phyloP scores from a whole-genome alignment of 495 filamentous ascomycete genomes.

The Letharia columbiana region DNA sequence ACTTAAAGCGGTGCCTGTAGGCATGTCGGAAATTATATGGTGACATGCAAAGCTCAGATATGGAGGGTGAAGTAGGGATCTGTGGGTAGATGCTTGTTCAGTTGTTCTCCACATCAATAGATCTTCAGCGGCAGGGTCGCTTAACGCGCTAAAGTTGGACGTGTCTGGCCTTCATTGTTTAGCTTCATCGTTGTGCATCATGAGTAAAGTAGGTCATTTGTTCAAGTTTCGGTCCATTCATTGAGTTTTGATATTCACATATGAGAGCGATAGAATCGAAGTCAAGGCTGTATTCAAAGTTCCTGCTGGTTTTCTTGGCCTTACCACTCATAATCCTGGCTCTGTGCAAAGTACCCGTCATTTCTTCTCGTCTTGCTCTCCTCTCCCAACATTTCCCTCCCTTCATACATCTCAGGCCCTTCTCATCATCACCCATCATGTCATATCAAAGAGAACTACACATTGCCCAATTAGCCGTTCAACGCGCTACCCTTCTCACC shows the following conservation, averaged over 20 bases:
- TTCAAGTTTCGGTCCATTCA: too few species aligned
- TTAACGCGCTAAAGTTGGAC: neutral
- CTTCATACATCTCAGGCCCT: conserved; percentile 3
- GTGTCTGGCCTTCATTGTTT: conserved; percentile 31
- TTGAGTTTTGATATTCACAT: too few species aligned
- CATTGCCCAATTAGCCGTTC: conserved; percentile 84
- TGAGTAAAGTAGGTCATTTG: too few species aligned
- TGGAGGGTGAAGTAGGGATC: neutral
- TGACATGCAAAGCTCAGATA: neutral
- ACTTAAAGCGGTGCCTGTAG: conserved; percentile 38
- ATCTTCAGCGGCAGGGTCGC: conserved; percentile 3
- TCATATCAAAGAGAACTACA: conserved; percentile 72
- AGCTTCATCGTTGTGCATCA: too few species aligned
- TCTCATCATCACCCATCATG: conserved; percentile 32
- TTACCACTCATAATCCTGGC: conserved; percentile 42
- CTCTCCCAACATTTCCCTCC: conserved; percentile 32
- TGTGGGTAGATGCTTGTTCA: too few species aligned
- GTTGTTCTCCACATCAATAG: conserved; percentile 1
- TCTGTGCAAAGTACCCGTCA: conserved; percentile 26
- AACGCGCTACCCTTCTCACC: conserved; percentile 79
- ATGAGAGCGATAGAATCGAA: too few species aligned
- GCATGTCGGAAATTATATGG: conserved; percentile 33
- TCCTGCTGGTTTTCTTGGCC: conserved; percentile 39
- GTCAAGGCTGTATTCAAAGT: conserved; percentile 17
- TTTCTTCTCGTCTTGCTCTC: conserved; percentile 38